Evolutionary conservation across 495 filamentous ascomycete species (phyloP), one percentile per base, ranked within the genome.

Genomic region (Cercophora sp.): DNA sequence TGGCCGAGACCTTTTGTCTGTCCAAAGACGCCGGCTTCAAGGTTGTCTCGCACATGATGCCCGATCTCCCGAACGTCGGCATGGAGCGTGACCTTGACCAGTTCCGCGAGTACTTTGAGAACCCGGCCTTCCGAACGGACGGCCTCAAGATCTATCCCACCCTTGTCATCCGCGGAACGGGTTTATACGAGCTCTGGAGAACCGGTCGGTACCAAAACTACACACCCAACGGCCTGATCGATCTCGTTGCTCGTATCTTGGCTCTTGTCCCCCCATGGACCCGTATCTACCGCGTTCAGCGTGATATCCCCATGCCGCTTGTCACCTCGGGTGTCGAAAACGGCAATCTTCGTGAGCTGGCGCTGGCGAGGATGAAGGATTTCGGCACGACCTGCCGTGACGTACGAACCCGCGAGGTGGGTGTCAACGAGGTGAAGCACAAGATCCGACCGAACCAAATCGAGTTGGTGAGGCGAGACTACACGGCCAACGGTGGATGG

Each of bases 21-120:
- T 84, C 94, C 49, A 98, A 98, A 70, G 93, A 98, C 69, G 89
- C 94, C 22, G 93, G 93, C 13, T 98, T 96, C 79, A 98, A 98
- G 69, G 92, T 98, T 5, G 93, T 98, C 58, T 91, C 86, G 55
- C 93, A 98, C 69, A 98, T 98, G 93, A 98, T 98, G 93, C 93
- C 93, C 11, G 93, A 98, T 64, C 75, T 98, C 23, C 93, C 93
- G 10, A 98, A 98, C 61, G 93, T 98, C 4, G 93, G 93, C 50
- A 94, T 96, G 87, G 94, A 97, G 71, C 86, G 93, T 54, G 93
- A 98, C 65, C 74, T 98, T 22, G 90, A 92, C 63, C 93, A 98
- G 59, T 98, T 98, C 72, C 79, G 85, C 53, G 93, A 98, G 69
- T 98, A 98, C 68, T 98, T 98, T 58, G 89, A 93, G 68, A 96